Base-by-base conservation (phyloP, 139 green algal genomes). In the Coelastrella sp. region DNA sequence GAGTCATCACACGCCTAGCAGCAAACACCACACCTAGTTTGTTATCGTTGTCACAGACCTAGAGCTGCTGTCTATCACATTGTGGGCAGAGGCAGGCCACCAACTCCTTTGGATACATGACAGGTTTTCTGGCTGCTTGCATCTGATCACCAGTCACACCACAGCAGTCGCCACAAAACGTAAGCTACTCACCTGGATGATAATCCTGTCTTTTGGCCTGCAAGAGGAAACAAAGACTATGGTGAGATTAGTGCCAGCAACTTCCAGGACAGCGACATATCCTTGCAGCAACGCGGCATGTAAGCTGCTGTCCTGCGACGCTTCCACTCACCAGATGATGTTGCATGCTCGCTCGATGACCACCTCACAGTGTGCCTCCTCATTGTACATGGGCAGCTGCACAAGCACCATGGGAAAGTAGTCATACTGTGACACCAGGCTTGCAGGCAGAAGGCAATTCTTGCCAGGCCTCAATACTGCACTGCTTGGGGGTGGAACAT, bases 291-390 rank as follows among this genome's bases (percentile, higher is more conserved):
- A 24, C 9, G 68, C 19, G 5, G 6, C n/a, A 19, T 24, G 9
- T 1, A 17, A 76, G 68, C 68, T n/a, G 68, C 68, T 76, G 35
- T 49, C 68, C 63, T 17, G 63, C 63, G 9, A 70, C 63, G 12
- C 15, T 9, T 70, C 4, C 7, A 76, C 68, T 76, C 19, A 76
- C 87, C 87, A 91, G 7, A 79, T 61, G 60, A 91, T 91, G 35
- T 84, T 81, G 78, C 87, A 91, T 7, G 87, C 87, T 7, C 87
- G 63, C 49, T 91, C 87, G 27, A 91, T 87, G 6, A 91, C 78
- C 20, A 87, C 78, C 65, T 91, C 87, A 27, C 87, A 91, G 60
- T 91, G 87, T 56, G 87, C 87, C 78, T 91, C 87, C 79, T 91
- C 87, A 14, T 88, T 88, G 68, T 88, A 88, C 84, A 88, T 88